Evolutionary conservation across 176 grass and related monocot species (phyloP).

Genomic region (Carex scoparia): DNA sequence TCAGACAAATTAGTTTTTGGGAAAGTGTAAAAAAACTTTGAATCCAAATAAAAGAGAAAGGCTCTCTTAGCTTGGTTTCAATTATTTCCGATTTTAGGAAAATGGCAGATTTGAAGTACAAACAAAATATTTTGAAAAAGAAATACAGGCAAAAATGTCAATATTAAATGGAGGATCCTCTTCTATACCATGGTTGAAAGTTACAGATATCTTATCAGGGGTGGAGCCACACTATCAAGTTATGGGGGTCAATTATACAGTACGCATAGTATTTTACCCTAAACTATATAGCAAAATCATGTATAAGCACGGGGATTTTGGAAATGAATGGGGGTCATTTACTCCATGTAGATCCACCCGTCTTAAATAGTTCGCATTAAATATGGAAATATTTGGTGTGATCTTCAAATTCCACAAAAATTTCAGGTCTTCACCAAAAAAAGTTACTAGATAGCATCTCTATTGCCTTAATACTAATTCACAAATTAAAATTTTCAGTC

Average conservation of each 20-base stretch:
- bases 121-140: background rate
- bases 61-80: background rate
- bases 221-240: no score
- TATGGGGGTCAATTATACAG: no score
- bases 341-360: no score
- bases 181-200: background rate
- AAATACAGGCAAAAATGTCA: background rate
- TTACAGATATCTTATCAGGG: background rate
- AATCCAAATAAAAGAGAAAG: background rate
- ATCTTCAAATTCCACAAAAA: background rate
- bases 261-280: no score
- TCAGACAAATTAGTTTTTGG: background rate
- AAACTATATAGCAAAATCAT: no score
- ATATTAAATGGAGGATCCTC: background rate
- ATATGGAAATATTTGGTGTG: background rate
- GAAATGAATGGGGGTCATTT: no score
- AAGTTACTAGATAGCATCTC: background rate
- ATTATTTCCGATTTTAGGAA: background rate
- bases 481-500: slow-evolving; percentile 38
- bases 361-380: background rate
- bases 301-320: no score
- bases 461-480: background rate
- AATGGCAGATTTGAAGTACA: background rate
- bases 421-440: background rate
- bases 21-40: background rate